Percentiles rank a stretch among this genome's conserved stretches.
These are phyloP conservation scores for Emydomyces testavorans DNA, from an alignment of 2,329 filamentous ascomycete species.

Conservation along the genomic window DNA sequence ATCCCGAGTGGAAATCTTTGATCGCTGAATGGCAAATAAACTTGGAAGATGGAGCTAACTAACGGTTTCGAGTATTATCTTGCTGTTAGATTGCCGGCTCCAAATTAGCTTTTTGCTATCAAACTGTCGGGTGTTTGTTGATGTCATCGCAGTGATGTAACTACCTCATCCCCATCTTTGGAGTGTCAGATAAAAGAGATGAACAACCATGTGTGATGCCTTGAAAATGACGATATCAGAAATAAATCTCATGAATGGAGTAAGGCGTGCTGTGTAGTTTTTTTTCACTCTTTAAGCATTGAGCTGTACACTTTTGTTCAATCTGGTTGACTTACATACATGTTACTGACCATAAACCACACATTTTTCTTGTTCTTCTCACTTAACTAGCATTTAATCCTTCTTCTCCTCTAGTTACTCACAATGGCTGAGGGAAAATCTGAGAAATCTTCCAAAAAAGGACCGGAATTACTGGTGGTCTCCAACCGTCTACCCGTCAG, in stretches of 20 bases:
- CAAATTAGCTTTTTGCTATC: no score
- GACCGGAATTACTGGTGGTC: conserved; percentile 47
- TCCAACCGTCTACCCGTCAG: conserved; percentile 89
- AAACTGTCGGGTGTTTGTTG: no score
- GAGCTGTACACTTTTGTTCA: neutral
- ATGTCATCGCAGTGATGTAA: conserved; percentile 12
- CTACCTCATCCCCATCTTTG: neutral
- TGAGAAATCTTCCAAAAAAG: neutral
- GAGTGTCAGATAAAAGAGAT: neutral
- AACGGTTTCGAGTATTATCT: no score
- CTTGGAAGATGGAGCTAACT: no score
- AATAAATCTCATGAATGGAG: neutral
- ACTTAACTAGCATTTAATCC: neutral
- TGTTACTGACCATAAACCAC: neutral
- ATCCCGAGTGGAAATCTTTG: no score
- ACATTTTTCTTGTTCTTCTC: neutral
- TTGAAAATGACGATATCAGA: neutral
- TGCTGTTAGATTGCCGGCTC: no score
- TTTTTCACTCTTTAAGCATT: neutral
- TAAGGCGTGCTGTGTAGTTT: neutral
- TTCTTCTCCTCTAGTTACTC: neutral
- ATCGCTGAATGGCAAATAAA: no score
- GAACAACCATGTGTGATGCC: neutral
- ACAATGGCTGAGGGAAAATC: conserved; percentile 4
- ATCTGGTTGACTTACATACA: neutral